phyloP scores from a whole-genome alignment of 2,329 filamentous ascomycete species.

The Colletotrichum falcatum region DNA sequence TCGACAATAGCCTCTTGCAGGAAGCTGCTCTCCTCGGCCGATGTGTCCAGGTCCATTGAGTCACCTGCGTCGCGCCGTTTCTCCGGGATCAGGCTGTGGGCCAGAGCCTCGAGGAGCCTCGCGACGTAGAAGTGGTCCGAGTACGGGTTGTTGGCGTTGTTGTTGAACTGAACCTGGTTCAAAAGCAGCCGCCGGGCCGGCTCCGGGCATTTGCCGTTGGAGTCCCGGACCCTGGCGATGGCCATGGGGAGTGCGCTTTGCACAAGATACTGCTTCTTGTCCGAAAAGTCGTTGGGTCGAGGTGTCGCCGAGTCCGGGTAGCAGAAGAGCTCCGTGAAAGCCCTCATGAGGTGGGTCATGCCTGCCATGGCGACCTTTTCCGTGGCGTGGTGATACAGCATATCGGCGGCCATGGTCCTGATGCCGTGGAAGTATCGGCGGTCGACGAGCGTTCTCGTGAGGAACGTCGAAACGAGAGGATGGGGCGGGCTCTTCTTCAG shows the following conservation, averaged over 20 bases:
- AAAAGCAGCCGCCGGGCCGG: constrained; percentile 86
- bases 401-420: constrained; percentile 83
- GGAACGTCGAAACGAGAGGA: constrained; percentile 87
- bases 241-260: constrained; percentile 86
- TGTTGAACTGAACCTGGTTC: constrained; percentile 91
- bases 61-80: constrained; percentile 52
- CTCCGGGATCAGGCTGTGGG: constrained; percentile 67
- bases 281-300: constrained; percentile 89
- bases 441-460: constrained; percentile 91
- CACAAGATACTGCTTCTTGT: constrained; percentile 86
- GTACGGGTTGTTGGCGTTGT: constrained; percentile 89
- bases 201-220: constrained; percentile 80
- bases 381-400: constrained; percentile 81
- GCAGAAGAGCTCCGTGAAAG: constrained; percentile 91
- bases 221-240: constrained; percentile 81
- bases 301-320: constrained; percentile 82
- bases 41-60: constrained; percentile 52
- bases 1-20: constrained; percentile 68
- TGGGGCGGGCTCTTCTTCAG: constrained; percentile 76
- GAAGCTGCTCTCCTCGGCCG: constrained; percentile 59
- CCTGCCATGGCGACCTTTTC: constrained; percentile 80
- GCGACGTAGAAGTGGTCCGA: constrained; percentile 93
- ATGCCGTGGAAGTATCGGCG: constrained; percentile 94
- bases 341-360: constrained; percentile 83
- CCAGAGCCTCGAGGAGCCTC: constrained; percentile 75